phyloP scores from a whole-genome alignment of 1,284 basidiomycete species.

The Rhodofomes roseus region DNA sequence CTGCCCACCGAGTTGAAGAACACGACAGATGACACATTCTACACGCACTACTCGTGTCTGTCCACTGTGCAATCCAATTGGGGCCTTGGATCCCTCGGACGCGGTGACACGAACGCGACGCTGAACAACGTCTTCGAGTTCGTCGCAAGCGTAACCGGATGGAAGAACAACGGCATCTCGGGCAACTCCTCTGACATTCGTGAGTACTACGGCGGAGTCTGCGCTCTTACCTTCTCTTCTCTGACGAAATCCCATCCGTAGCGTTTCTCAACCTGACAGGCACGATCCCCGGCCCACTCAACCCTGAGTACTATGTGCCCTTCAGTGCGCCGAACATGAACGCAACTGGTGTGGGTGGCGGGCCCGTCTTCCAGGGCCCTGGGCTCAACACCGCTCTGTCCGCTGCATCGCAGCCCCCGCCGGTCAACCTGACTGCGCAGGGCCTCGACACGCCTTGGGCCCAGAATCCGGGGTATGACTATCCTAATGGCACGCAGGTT shows the following conservation, averaged over 20 bases:
- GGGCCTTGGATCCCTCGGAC: constrained; percentile 54
- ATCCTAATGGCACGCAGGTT: constrained; percentile 18
- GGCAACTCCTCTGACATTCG: constrained; percentile 18
- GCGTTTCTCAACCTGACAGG: constrained; percentile 29
- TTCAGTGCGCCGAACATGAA: constrained; percentile 39
- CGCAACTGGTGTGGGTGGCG: constrained; percentile 36
- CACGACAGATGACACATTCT: constrained; percentile 50
- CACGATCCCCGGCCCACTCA: constrained; percentile 26
- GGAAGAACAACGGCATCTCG: constrained; percentile 34
- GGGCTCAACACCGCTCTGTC: constrained; percentile 34
- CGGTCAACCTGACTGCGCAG: constrained; percentile 38
- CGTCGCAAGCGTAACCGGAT: constrained; percentile 38
- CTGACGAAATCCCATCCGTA: background rate
- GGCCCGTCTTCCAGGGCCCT: constrained; percentile 35
- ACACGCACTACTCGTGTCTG: constrained; percentile 64
- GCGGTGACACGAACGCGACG: constrained; percentile 48
- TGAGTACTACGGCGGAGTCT: constrained; percentile 10
- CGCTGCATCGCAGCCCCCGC: constrained; percentile 28
- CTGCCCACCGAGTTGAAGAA: constrained; percentile 40
- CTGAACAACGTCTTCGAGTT: constrained; percentile 46
- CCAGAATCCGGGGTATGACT: constrained; percentile 17
- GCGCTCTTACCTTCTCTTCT: background rate
- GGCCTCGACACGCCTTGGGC: constrained; percentile 21
- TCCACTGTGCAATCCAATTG: constrained; percentile 66
- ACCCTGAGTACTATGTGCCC: constrained; percentile 35